A percentile compares a stretch with the other conserved stretches of the same genome.
Conservation (phyloP, 1,284 basidiomycete species). For the Malassezia japonica region DNA sequence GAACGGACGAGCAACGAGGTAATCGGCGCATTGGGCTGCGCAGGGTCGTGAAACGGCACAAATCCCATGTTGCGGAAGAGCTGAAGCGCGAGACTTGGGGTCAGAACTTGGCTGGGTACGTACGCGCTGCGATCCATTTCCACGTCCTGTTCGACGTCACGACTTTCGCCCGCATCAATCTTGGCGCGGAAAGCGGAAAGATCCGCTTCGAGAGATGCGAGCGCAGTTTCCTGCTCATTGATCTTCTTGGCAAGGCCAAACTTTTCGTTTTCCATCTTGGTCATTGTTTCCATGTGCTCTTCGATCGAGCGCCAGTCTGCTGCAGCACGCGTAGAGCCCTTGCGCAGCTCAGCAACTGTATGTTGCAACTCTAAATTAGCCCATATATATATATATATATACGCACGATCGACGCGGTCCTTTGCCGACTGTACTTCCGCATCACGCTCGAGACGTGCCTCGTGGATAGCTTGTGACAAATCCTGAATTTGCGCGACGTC, state of each 20-base stretch:
- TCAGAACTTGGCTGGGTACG: conserved; percentile 7
- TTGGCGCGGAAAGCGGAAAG: conserved; percentile 22
- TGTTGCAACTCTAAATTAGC: conserved; percentile 17
- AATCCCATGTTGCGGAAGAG: conserved; percentile 33
- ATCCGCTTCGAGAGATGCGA: conserved; percentile 26
- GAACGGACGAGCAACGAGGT: conserved; percentile 27
- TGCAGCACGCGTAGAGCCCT: conserved; percentile 24
- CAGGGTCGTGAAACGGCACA: conserved; percentile 20
- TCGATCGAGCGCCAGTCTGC: conserved; percentile 31
- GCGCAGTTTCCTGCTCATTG: conserved; percentile 31
- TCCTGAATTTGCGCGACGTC: conserved; percentile 10
- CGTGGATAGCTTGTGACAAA: neutral
- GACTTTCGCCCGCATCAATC: conserved; percentile 25
- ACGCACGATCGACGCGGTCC: too few relatives aligned
- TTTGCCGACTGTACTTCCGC: neutral
- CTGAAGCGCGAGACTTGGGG: conserved; percentile 20
- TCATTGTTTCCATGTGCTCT: conserved; percentile 23
- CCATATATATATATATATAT: neutral
- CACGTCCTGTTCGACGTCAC: conserved; percentile 27
- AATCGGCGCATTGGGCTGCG: conserved; percentile 11
- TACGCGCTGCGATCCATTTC: conserved; percentile 34
- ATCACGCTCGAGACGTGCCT: neutral
- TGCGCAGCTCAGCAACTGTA: conserved; percentile 21
- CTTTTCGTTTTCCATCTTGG: conserved; percentile 31
- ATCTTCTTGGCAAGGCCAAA: conserved; percentile 37